Evolutionary conservation across 1,139 yeast species (phyloP), one percentile per base, ranked within the genome.

Genomic region (Saccharomyces hybrid): DNA sequence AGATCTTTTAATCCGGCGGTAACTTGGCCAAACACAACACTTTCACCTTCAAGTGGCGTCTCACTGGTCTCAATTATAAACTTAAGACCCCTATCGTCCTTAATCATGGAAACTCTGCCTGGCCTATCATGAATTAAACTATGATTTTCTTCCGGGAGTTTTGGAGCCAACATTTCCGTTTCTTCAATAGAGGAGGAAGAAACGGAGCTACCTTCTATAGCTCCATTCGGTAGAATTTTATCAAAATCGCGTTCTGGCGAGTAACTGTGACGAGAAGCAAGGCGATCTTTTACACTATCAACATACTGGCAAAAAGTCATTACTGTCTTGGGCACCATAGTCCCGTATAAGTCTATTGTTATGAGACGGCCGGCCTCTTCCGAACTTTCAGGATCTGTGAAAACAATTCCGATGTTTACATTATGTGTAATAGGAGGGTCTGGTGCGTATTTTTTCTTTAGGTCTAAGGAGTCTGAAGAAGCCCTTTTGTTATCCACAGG

Each of bases 161-260:
- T 23, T 23, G 44, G 19, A 16, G 25, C 25, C 26, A 38, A 9
- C 11, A 2, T 13, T 13, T 7, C 23, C 25, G 44, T 19, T 38
- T 38, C 44, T 38, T 38, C 44, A 19, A 3, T 13, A 38, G 44
- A 11, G 25, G 23, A 7, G n/a, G 86, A 86, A 73, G 95, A 83
- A 77, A 88, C 86, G 69, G 83, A 86, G 70, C 91, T 93, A 66
- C 90, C 89, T 73, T 84, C 89, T 63, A 85, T 79, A 82, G 44
- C 25, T 7, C 44, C 44, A 38, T 9, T 38, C 23, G 44, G 25
- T 38, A 38, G n/a, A 19, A 38, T 38, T 13, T 9, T 38, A 23
- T 38, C 44, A 19, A 38, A 38, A 38, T 38, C 44, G 19, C 44
- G 44, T 3, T 38, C 8, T 6, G 7, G 11, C 5, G n/a, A 9